These are phyloP conservation scores for Pseudozyma thailandica DNA, from an alignment of 1,284 basidiomycete species.

Conservation along the genomic window DNA sequence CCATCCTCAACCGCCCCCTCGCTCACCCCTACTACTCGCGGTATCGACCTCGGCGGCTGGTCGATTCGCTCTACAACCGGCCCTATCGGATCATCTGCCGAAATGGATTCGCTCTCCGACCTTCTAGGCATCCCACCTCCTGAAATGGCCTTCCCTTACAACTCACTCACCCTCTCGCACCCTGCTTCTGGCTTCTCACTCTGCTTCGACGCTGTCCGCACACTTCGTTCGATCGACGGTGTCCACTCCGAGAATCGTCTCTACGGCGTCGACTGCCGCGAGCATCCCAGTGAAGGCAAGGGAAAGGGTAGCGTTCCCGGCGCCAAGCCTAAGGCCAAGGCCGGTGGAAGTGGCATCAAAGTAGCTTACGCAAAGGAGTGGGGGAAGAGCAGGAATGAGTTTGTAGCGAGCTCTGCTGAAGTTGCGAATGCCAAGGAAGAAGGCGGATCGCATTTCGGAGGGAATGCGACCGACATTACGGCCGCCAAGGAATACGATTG, in stretches of 20 bases:
- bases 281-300: neutral
- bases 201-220: conserved; percentile 77
- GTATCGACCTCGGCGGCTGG: conserved; percentile 61
- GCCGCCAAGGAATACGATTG: conserved; percentile 79
- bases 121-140: conserved; percentile 85
- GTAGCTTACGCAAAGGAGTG: conserved; percentile 94
- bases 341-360: conserved; percentile 75
- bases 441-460: conserved; percentile 45
- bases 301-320: conserved; percentile 13
- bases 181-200: conserved; percentile 76
- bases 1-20: conserved; percentile 26
- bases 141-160: conserved; percentile 96
- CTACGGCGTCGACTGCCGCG: conserved; percentile 73
- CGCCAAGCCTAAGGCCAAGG: conserved; percentile 44
- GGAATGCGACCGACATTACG: conserved; percentile 41
- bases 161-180: conserved; percentile 76
- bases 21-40: conserved; percentile 36
- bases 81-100: conserved; percentile 63
- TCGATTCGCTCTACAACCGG: conserved; percentile 55
- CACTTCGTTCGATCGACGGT: conserved; percentile 78
- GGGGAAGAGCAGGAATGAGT: conserved; percentile 81
- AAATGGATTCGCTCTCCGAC: conserved; percentile 74
- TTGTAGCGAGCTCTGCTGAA: neutral
- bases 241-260: conserved; percentile 72
- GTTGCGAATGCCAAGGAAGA: neutral